These are phyloP conservation scores for Phytomonas francai DNA, from an alignment of 208 protist genomes.

Conservation along the genomic window DNA sequence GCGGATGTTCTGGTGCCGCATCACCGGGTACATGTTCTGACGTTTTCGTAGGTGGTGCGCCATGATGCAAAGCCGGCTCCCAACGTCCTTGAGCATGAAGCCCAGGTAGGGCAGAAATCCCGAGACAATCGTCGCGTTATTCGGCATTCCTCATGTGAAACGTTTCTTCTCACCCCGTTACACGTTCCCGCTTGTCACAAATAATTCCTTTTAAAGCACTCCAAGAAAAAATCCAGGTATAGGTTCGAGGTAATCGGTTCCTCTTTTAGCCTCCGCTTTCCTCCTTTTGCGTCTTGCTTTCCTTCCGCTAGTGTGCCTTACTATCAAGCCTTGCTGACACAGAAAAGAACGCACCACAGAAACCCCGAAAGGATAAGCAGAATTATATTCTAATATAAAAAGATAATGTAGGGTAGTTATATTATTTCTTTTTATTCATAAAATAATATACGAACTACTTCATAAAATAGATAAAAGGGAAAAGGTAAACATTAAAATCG, in stretches of 20 bases:
- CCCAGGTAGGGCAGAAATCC: constrained; percentile 70
- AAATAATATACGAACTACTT: background rate
- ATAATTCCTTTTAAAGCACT: no score
- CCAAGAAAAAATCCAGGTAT: no score
- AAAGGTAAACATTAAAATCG: background rate
- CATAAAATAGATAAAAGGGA: background rate
- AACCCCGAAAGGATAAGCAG: background rate
- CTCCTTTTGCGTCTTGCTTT: no score
- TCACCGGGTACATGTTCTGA: constrained; percentile 76
- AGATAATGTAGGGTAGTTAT: background rate
- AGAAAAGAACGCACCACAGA: background rate
- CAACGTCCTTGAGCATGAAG: constrained; percentile 85
- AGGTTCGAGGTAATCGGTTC: no score
- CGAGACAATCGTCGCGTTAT: constrained; percentile 46
- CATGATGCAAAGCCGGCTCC: constrained; percentile 50
- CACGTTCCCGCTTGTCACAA: no score
- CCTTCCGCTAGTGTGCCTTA: no score
- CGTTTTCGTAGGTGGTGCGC: constrained; percentile 53
- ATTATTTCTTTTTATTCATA: constrained; percentile 1
- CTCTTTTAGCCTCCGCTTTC: no score
- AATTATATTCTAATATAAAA: background rate
- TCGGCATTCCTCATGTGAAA: constrained; percentile 13
- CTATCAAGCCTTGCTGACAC: background rate
- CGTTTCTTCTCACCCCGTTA: no score
- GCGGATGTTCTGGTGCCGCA: constrained; percentile 79